A percentile compares a stretch with the other conserved stretches of the same genome.
Evolutionary conservation across 140 eudicot genomes (phyloP).

Genomic region (Artemisia princeps): DNA sequence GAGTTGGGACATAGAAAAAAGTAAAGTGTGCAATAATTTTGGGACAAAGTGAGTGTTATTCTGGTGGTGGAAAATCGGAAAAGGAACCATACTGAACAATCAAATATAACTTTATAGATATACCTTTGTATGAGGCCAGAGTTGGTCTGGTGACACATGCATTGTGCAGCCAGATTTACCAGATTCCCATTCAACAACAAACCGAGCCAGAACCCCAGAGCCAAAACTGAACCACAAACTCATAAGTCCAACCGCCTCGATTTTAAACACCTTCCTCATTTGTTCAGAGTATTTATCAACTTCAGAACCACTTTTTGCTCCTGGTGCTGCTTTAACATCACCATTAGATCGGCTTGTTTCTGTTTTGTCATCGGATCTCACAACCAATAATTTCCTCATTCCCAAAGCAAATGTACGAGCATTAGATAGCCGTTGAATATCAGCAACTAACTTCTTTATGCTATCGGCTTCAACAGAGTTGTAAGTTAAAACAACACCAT

Average conservation of each 20-base stretch:
- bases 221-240: slow-evolving; percentile 99
- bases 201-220: slow-evolving; percentile 79
- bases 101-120: neutral
- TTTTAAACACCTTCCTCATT: slow-evolving; percentile 75
- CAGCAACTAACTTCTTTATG: slow-evolving; percentile 78
- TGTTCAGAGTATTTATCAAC: slow-evolving; percentile 67
- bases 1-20: too few relatives aligned
- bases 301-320: slow-evolving; percentile 36
- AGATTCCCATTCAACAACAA: slow-evolving; percentile 99
- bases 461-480: slow-evolving; percentile 86
- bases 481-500: slow-evolving; percentile 87
- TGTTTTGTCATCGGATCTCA: slow-evolving; percentile 58
- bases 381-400: slow-evolving; percentile 78
- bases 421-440: slow-evolving; percentile 80
- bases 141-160: slow-evolving; percentile 99
- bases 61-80: too few relatives aligned
- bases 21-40: too few relatives aligned
- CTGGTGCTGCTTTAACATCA: slow-evolving; percentile 41
- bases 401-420: slow-evolving; percentile 91
- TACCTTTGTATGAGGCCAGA: slow-evolving; percentile 99
- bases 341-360: slow-evolving; percentile 45
- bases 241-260: slow-evolving; percentile 94
- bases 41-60: too few relatives aligned
- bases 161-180: slow-evolving; percentile 91
- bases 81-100: too few relatives aligned